phyloP scores from a whole-genome alignment of 2,329 filamentous ascomycete species.

The Ophiocordyceps camponoti-leonardi region DNA sequence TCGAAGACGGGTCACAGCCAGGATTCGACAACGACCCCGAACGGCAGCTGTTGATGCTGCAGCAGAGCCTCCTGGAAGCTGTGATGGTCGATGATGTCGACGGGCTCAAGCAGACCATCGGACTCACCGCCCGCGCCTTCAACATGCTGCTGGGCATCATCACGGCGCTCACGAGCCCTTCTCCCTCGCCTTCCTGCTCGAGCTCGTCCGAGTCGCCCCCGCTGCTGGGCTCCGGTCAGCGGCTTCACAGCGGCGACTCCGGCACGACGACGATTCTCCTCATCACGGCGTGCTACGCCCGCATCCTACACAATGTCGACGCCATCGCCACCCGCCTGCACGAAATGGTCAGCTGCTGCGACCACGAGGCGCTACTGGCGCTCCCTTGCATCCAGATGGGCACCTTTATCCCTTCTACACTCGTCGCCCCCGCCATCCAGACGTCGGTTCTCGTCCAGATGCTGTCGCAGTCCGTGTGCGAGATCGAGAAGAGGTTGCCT shows the following conservation, averaged over 20 bases:
- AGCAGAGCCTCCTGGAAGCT: not conserved
- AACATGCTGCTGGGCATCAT: conserved; percentile 1
- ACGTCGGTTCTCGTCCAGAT: conserved; percentile 1
- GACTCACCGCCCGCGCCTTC: not conserved
- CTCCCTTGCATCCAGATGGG: conserved; percentile 1
- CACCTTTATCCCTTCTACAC: not conserved
- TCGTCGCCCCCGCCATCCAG: conserved; percentile 1
- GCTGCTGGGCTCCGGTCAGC: not conserved
- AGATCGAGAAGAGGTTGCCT: conserved; percentile 2
- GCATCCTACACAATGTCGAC: conserved; percentile 1
- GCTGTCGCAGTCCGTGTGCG: conserved; percentile 1
- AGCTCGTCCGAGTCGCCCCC: not conserved
- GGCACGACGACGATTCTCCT: conserved; percentile 1
- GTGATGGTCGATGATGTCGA: not conserved
- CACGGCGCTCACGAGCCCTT: not conserved
- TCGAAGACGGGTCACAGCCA: not conserved
- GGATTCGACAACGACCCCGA: not conserved
- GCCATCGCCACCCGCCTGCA: not conserved
- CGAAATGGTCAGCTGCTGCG: conserved; percentile 1
- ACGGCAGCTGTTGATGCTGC: conserved; percentile 1
- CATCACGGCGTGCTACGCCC: conserved; percentile 1
- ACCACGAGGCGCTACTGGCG: not conserved
- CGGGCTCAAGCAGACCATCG: not conserved
- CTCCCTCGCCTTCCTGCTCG: not conserved
- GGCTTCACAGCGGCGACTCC: not conserved